These are phyloP conservation scores for Quercus dentata DNA, from an alignment of 306 rosid species.

Conservation along the genomic window DNA sequence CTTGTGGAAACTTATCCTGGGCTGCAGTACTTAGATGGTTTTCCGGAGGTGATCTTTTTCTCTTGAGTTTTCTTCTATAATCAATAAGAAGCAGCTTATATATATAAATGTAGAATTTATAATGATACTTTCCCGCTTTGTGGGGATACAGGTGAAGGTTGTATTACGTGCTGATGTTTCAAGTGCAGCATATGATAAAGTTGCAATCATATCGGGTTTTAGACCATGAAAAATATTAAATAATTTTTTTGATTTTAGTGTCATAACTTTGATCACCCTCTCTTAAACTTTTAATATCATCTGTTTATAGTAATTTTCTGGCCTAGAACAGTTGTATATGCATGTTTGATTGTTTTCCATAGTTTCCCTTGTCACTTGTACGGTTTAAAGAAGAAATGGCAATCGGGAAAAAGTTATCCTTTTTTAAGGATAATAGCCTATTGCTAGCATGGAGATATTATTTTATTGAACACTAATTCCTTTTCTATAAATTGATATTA, in stretches of 20 bases:
- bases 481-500: neutral
- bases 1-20: conserved; percentile 92
- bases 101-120: neutral
- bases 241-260: neutral
- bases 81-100: neutral
- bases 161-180: conserved; percentile 89
- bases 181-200: conserved; percentile 65
- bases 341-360: neutral
- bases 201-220: conserved; percentile 88
- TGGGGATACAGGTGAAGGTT: conserved; percentile 76
- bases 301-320: neutral
- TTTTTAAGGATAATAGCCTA: neutral
- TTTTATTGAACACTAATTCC: neutral
- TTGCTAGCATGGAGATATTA: neutral
- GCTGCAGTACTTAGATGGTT: conserved; percentile 88
- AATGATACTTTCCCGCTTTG: neutral
- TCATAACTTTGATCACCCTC: neutral
- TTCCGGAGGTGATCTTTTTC: conserved; percentile 57
- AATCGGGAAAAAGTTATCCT: neutral
- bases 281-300: neutral
- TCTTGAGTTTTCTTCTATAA: neutral
- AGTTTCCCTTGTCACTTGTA: neutral
- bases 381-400: neutral
- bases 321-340: neutral
- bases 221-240: neutral